Conservation (phyloP, 345 rosid species). For the Eucalyptus pumila region DNA sequence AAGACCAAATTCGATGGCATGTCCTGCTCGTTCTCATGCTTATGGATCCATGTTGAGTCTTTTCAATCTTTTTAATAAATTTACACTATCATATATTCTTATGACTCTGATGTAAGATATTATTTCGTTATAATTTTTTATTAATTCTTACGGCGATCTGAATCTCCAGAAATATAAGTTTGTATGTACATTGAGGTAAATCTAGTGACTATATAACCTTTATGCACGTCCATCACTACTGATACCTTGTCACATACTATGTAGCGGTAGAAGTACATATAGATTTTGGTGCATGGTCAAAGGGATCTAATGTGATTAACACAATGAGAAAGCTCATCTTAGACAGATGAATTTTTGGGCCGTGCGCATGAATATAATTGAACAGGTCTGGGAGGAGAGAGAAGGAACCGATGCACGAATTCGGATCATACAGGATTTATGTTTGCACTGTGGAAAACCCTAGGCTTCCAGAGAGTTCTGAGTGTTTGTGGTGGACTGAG, state of each 20-base stretch:
- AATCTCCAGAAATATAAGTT: background rate
- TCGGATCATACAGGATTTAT: background rate
- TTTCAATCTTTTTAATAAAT: background rate
- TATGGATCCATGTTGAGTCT: background rate
- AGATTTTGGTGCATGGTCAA: background rate
- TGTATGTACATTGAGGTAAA: background rate
- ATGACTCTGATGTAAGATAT: fast-evolving
- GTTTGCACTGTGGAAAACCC: background rate
- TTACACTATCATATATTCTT: fast-evolving
- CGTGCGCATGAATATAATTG: background rate
- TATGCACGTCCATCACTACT: background rate
- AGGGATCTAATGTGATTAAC: background rate
- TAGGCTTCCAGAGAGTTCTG: background rate
- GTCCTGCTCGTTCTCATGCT: fast-evolving
- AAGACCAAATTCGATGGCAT: background rate
- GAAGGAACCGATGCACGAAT: background rate
- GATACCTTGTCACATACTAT: background rate
- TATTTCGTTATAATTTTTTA: fast-evolving
- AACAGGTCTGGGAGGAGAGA: background rate
- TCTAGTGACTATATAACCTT: background rate
- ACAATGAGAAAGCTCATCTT: background rate
- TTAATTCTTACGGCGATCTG: fast-evolving
- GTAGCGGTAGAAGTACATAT: background rate
- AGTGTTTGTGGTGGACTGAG: background rate
- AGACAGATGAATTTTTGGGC: background rate